Evolutionary conservation across 1,284 basidiomycete genomes (phyloP), one percentile per base, ranked within the genome.

Genomic region (Austroboletus rostrupii): DNA sequence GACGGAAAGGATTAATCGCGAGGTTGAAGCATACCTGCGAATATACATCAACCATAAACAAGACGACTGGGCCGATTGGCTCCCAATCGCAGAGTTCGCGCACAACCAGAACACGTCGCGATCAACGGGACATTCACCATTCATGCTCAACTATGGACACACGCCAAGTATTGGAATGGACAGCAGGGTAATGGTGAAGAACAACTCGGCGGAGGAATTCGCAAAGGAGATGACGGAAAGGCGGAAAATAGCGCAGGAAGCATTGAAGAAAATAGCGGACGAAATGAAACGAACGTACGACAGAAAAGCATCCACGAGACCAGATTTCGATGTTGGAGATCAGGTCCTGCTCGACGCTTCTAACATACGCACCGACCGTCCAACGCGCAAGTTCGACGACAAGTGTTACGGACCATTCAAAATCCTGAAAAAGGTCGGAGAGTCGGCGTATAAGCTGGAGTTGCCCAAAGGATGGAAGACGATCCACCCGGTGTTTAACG

Each of bases 1-100:
- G 1, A 61, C 66, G 0, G 70, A 77, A 58, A 31, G 57, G 0
- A 37, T 66, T 0, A 77, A 76, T 45, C 66, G 70, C 45, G 61
- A 67, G 36, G 19, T 77, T 0, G 61, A 76, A 41, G 58, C 65
- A 42, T 70, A 68, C 42, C 45, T 72, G 0, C 20, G 50, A 0
- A 43, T 61, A 0, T 71, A 60, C 28, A 36, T 35, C 17, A 66
- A 68, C 40, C 53, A 72, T 38, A 32, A 59, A 9, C 74, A 76
- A 49, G 48, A 57, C 38, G 60, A 76, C 45, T 78, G 76, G 75
- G 44, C 49, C 1, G 50, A 65, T 13, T 62, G 59, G 39, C 50
- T 74, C 0, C 52, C 66, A 0, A 53, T 66, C 0, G 59, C 66
- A 0, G 64, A 73, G 37, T 73, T 74, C 36, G 33, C 61, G 0